These are phyloP conservation scores for Penicillium sp. DNA, from an alignment of 2,329 filamentous ascomycete genomes.

Conservation along the genomic window DNA sequence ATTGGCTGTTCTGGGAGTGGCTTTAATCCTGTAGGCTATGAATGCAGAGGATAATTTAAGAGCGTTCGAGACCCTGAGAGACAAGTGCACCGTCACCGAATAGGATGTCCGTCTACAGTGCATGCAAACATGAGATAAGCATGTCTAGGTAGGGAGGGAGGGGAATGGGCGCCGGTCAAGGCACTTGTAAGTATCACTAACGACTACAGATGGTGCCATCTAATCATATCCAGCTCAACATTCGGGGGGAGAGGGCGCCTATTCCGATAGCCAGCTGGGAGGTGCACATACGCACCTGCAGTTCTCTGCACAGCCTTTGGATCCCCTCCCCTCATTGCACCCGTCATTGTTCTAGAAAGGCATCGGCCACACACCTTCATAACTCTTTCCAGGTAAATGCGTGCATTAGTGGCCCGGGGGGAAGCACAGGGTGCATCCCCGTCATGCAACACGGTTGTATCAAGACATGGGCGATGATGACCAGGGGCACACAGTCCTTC, in stretches of 20 bases:
- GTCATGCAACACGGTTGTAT: slow-evolving; percentile 18
- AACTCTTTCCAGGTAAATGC: slow-evolving; percentile 15
- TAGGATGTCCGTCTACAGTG: no score
- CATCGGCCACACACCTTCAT: slow-evolving; percentile 8
- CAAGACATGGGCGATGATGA: slow-evolving; percentile 10
- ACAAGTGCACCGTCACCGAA: no score
- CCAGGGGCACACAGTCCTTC: slow-evolving; percentile 11
- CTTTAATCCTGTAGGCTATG: no score
- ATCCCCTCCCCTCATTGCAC: no score
- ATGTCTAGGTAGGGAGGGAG: no score
- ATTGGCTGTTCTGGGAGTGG: no score
- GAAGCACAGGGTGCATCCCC: slow-evolving; percentile 31
- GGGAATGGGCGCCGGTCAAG: no score
- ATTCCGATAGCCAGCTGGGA: slow-evolving; percentile 12
- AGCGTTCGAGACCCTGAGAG: no score
- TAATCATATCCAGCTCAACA: neutral
- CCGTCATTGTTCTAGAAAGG: slow-evolving; percentile 24
- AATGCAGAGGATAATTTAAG: no score
- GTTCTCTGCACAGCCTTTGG: slow-evolving; percentile 1
- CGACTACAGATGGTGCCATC: neutral
- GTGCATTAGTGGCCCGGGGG: slow-evolving; percentile 37
- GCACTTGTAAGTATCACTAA: no score
- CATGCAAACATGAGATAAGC: no score
- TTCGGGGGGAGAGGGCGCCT: neutral
- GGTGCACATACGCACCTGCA: slow-evolving; percentile 11